Percentiles rank a stretch among this genome's conserved stretches.
Conservation (phyloP, 345 rosid species). For the Dimocarpus longan region DNA sequence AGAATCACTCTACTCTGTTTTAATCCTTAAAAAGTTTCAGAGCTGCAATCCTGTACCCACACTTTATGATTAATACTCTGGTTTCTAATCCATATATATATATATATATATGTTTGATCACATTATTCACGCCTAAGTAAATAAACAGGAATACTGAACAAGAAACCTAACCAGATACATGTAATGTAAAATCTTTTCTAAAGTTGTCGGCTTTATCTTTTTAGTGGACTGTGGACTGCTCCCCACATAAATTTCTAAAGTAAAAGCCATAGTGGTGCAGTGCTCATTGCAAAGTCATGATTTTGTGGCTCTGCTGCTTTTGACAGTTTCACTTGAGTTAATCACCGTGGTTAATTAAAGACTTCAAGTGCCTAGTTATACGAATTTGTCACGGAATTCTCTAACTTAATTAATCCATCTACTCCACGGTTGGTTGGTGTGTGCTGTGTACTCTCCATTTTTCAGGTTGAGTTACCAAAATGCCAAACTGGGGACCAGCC, state of each 20-base stretch:
- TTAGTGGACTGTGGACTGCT: not conserved
- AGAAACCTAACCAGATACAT: not conserved
- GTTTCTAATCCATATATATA: too few relatives aligned
- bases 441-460: not conserved
- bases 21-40: not conserved
- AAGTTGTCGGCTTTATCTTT: constrained; percentile 17
- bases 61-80: not conserved
- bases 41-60: not conserved
- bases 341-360: not conserved
- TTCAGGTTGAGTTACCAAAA: not conserved
- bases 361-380: not conserved
- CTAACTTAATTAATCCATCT: not conserved
- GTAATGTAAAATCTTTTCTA: constrained; percentile 5
- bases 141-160: not conserved
- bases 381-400: not conserved
- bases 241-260: not conserved
- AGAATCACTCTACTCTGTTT: not conserved
- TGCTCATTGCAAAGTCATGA: constrained; percentile 1
- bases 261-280: not conserved
- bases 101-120: not conserved
- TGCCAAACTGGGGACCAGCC: not conserved
- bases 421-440: not conserved
- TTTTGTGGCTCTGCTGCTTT: not conserved
- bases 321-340: not conserved
- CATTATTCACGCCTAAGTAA: not conserved